Evolutionary conservation across 2,329 filamentous ascomycete genomes (phyloP), one percentile per base, ranked within the genome.

Genomic region (Purpureocillium lavendulum): DNA sequence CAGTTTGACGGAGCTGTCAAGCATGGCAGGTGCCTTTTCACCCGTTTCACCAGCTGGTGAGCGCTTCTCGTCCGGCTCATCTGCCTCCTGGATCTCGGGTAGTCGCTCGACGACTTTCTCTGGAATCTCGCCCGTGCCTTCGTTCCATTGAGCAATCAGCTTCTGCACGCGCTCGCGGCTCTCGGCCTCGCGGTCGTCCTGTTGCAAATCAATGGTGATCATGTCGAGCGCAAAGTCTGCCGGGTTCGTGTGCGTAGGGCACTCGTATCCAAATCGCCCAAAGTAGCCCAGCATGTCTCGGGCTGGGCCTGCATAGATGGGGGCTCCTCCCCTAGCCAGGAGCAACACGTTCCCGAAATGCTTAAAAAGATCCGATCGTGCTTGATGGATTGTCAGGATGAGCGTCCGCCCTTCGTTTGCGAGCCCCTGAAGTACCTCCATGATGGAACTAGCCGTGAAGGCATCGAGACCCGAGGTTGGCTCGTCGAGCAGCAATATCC

Each of bases 191-290:
- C 73, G 67, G 2, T 69, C 61, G 26, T 73, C 76, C 31, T 82
- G 72, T 44, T 87, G 84, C 0, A 88, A 64, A 49, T 88, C 82
- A 17, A 88, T 74, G 0, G 83, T 88, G 38, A 89, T 84, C 36
- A 87, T 68, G 49, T 89, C 84, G 7, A 88, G 68, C 0, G 81
- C 82, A 55, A 86, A 88, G 54, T 89, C 84, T 0, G 84, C 83
- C 1, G 84, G 84, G 45, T 88, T 89, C 1, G 81, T 84, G 42
- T 82, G 76, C 12, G 68, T 65, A 0, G 82, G 81, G 50, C 84
- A 88, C 11, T 75, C 64, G 45, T 77, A 75, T 1, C 82, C 81
- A 15, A 79, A 63, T 0, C 53, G 55, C 1, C 62, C 59, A 43
- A 88, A 84, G 54, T 87, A 80, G 1, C 65, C 54, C 0, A 87